Conservation (phyloP, 371 early-diverging fungal genomes). For the Neoconidiobolus thromboides region DNA sequence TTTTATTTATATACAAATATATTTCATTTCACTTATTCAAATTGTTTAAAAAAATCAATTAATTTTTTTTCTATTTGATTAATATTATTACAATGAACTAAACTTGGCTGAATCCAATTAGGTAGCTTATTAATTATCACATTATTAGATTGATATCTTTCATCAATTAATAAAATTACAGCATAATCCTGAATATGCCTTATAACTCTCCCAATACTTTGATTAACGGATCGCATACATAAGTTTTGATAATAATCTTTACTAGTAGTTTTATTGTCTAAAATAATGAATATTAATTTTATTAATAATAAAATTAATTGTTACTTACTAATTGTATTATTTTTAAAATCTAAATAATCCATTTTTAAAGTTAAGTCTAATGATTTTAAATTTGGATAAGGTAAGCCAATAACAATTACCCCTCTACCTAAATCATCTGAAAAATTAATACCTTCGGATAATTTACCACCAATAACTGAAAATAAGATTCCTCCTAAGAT, state of each 20-base stretch:
- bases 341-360: background rate
- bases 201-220: slow-evolving; percentile 87
- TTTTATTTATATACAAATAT: no score
- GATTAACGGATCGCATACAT: slow-evolving; percentile 94
- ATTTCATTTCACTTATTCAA: no score
- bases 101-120: background rate
- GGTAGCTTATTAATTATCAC: background rate
- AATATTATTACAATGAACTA: background rate
- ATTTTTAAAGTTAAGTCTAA: background rate
- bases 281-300: no score
- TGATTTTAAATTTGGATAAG: slow-evolving; percentile 44
- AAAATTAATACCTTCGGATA: slow-evolving; percentile 97
- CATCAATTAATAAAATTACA: slow-evolving; percentile 46
- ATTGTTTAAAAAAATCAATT: no score
- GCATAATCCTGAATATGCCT: slow-evolving; percentile 76
- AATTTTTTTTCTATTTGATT: no score
- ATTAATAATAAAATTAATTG: no score
- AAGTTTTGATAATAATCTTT: slow-evolving; percentile 72
- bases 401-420: slow-evolving; percentile 77
- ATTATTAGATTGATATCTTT: slow-evolving; percentile 17
- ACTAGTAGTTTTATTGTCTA: slow-evolving; percentile 12
- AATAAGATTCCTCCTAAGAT: slow-evolving; percentile 62
- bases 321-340: no score
- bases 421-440: slow-evolving; percentile 69
- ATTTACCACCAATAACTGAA: slow-evolving; percentile 90